A percentile compares a stretch with the other conserved stretches of the same genome.
These are phyloP conservation scores for Epichloe aotearoae DNA, from an alignment of 2,329 filamentous ascomycete genomes.

Conservation along the genomic window DNA sequence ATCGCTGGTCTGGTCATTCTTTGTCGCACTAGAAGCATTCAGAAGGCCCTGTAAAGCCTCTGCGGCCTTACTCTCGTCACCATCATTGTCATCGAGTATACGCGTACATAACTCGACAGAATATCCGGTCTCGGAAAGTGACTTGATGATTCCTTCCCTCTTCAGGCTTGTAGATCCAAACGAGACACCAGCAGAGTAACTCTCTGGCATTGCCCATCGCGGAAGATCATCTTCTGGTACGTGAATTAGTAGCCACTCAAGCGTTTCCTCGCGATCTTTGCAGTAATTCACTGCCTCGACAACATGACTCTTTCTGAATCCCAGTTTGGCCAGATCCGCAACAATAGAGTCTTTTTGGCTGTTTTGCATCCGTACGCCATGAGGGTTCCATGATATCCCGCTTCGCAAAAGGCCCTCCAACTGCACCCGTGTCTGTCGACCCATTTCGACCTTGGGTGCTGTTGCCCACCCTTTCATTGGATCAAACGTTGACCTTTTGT, in stretches of 20 bases:
- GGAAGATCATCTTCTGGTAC: constrained; percentile 96
- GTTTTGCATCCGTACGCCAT: constrained; percentile 52
- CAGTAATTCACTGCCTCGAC: constrained; percentile 79
- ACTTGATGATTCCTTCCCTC: constrained; percentile 68
- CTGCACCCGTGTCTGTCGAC: constrained; percentile 61
- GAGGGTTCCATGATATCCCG: constrained; percentile 77
- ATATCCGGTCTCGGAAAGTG: constrained; percentile 73
- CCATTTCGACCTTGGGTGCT: constrained; percentile 88
- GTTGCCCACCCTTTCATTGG: constrained; percentile 66
- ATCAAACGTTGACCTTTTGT: constrained; percentile 22
- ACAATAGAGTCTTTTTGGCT: constrained; percentile 46
- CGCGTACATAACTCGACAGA: constrained; percentile 71
- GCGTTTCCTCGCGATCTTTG: constrained; percentile 80
- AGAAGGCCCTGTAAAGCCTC: constrained; percentile 57
- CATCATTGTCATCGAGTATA: constrained; percentile 54
- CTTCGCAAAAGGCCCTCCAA: constrained; percentile 69
- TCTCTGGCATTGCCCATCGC: constrained; percentile 79
- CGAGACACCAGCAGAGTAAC: constrained; percentile 79
- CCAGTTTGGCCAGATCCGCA: constrained; percentile 63
- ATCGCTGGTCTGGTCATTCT: constrained; percentile 8
- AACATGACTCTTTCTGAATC: constrained; percentile 79
- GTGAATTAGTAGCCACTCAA: constrained; percentile 94
- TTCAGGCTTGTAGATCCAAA: constrained; percentile 72
- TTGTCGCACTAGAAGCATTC: constrained; percentile 12
- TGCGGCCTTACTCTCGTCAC: constrained; percentile 65